Conservation (phyloP, 495 filamentous ascomycete genomes). For the Penicillium paxilli region DNA sequence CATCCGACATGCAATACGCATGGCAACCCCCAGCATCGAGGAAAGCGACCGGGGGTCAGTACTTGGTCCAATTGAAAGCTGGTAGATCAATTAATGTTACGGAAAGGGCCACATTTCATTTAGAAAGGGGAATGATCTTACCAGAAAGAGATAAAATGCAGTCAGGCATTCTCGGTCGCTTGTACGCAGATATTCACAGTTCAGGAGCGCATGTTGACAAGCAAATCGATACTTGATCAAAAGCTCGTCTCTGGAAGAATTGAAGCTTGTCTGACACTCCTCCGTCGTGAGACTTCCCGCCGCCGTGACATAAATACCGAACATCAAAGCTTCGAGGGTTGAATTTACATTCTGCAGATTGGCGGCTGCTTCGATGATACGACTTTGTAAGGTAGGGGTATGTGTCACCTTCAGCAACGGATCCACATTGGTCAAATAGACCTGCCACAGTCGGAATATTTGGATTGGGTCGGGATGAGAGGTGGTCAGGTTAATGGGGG, state of each 20-base stretch:
- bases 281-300: conserved; percentile 43
- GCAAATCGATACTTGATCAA: conserved; percentile 48
- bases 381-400: conserved; percentile 48
- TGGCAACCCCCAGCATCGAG: conserved; percentile 52
- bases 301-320: conserved; percentile 56
- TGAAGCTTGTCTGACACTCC: conserved; percentile 44
- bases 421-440: conserved; percentile 51
- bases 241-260: conserved; percentile 43
- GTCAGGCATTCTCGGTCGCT: conserved; percentile 57
- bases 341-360: conserved; percentile 20
- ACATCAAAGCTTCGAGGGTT: conserved; percentile 46
- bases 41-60: conserved; percentile 54
- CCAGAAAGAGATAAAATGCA: conserved; percentile 60
- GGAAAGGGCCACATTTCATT: too few relatives aligned
- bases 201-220: conserved; percentile 56
- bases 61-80: conserved; percentile 48
- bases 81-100: too few relatives aligned
- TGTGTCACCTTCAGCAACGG: conserved; percentile 57
- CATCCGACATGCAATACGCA: conserved; percentile 56
- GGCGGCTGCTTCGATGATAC: conserved; percentile 37
- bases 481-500: conserved; percentile 41
- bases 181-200: conserved; percentile 43
- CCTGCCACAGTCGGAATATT: conserved; percentile 49
- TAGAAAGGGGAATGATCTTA: conserved; percentile 30
- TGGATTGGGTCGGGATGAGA: conserved; percentile 48